Conservation (phyloP, 2,329 filamentous ascomycete genomes). For the Pezicula neosporulosa region DNA sequence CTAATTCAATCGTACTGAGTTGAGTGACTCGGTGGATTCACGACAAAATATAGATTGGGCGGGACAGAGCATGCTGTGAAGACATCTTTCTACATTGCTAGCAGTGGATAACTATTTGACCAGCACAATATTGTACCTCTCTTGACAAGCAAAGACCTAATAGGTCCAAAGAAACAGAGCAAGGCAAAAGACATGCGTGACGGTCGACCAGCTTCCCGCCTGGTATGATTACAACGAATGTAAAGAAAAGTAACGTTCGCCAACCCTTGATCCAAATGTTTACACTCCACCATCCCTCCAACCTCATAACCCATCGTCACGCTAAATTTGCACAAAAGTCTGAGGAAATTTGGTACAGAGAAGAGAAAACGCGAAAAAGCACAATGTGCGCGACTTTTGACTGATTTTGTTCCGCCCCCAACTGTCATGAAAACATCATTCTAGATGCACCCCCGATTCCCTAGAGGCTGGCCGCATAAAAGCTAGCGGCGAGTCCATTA, state of each 20-base stretch:
- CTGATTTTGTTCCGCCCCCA: conserved; percentile 23
- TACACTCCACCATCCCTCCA: conserved; percentile 15
- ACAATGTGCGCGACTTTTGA: conserved; percentile 19
- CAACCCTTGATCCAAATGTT: conserved; percentile 12
- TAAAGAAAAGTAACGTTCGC: conserved; percentile 21
- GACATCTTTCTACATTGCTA: not conserved
- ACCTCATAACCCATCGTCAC: conserved; percentile 26
- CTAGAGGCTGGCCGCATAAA: conserved; percentile 21
- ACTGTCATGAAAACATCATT: conserved; percentile 26
- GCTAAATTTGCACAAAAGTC: conserved; percentile 28
- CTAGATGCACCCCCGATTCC: conserved; percentile 21
- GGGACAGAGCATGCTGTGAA: not conserved
- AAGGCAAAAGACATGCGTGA: conserved; percentile 15
- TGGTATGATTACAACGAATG: conserved; percentile 29
- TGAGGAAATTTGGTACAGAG: conserved; percentile 27
- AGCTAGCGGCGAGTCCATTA: conserved; percentile 19
- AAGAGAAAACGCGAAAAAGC: conserved; percentile 19
- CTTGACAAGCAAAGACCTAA: conserved; percentile 8
- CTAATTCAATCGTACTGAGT: not conserved
- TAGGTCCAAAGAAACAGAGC: conserved; percentile 15
- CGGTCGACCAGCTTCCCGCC: conserved; percentile 26
- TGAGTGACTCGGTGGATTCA: not conserved
- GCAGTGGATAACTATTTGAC: conserved; percentile 14
- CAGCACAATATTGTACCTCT: conserved; percentile 16
- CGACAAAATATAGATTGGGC: not conserved